Evolutionary conservation across 225 moss, liverwort and hornwort genomes (phyloP).

Genomic region (Physcomitrium patens): DNA sequence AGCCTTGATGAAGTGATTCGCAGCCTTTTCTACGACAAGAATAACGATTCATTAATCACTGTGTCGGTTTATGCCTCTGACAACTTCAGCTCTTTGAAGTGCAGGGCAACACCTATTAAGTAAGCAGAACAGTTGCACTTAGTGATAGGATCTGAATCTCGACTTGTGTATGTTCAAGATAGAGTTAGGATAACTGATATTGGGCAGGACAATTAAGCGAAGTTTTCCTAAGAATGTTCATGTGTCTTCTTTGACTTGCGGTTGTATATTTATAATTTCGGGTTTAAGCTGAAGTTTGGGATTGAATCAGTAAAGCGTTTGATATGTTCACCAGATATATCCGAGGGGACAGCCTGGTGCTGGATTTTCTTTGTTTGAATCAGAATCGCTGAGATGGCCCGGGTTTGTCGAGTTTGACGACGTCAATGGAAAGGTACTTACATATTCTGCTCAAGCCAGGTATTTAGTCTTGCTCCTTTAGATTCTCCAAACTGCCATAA

Average conservation of each 20-base stretch:
- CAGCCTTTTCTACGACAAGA: conserved; percentile 86
- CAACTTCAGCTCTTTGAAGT: conserved; percentile 84
- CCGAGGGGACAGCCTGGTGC: conserved; percentile 86
- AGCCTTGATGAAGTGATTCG: conserved; percentile 82
- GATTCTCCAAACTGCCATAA: not conserved
- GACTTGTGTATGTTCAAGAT: not conserved
- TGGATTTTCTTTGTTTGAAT: conserved; percentile 90
- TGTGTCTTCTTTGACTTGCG: not conserved
- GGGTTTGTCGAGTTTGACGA: conserved; percentile 98
- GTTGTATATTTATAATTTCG: not conserved
- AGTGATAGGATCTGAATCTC: not conserved
- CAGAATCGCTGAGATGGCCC: conserved; percentile 89
- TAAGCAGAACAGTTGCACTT: conserved; percentile 8
- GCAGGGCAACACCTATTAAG: conserved; percentile 86
- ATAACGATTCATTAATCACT: conserved; percentile 79
- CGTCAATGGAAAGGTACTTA: conserved; percentile 95
- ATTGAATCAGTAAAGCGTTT: not conserved
- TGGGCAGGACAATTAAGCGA: not conserved
- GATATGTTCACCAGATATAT: conserved; percentile 59
- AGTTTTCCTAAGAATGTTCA: not conserved
- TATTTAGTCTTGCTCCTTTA: conserved; percentile 5
- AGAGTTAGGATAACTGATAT: not conserved
- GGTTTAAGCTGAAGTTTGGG: not conserved
- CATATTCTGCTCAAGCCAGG: conserved; percentile 92
- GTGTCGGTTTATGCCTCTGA: conserved; percentile 80